phyloP scores from a whole-genome alignment of 257 asterid genomes.

The Salvia splendens region DNA sequence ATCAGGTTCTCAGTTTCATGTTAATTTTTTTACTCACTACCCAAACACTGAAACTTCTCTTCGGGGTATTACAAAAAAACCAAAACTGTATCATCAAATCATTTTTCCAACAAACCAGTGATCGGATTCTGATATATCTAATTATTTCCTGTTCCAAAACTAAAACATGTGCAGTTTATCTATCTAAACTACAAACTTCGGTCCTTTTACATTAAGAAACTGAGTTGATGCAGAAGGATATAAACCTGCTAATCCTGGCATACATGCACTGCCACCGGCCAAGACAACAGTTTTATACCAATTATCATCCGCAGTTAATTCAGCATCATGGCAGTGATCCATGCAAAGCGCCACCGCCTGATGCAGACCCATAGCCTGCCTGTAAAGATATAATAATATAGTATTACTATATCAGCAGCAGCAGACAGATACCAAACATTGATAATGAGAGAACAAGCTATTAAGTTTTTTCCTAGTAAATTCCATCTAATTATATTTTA shows the following conservation, averaged over 20 bases:
- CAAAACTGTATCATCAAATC: neutral
- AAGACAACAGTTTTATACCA: conserved; percentile 90
- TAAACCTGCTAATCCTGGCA: conserved; percentile 96
- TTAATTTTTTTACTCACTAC: neutral
- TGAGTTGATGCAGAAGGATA: conserved; percentile 18
- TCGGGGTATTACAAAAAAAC: neutral
- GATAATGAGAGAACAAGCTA: neutral
- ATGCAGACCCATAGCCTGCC: conserved; percentile 87
- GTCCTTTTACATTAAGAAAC: conserved; percentile 12
- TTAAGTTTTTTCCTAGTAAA: conserved; percentile 17
- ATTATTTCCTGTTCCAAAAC: neutral
- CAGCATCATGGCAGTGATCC: conserved; percentile 91
- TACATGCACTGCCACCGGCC: conserved; percentile 90
- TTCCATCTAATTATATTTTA: conserved; percentile 8
- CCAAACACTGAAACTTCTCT: neutral
- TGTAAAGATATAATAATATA: conserved; percentile 39
- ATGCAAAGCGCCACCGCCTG: conserved; percentile 87
- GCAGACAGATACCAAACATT: conserved; percentile 14
- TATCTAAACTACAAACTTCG: conserved; percentile 24
- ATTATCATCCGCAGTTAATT: conserved; percentile 59
- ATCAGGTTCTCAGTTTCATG: neutral
- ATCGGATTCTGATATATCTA: neutral
- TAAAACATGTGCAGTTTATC: neutral
- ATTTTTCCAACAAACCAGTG: neutral
- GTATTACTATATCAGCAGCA: conserved; percentile 5